phyloP scores from a whole-genome alignment of 768 basidiomycete genomes.

The Kwoniella botswanensis region DNA sequence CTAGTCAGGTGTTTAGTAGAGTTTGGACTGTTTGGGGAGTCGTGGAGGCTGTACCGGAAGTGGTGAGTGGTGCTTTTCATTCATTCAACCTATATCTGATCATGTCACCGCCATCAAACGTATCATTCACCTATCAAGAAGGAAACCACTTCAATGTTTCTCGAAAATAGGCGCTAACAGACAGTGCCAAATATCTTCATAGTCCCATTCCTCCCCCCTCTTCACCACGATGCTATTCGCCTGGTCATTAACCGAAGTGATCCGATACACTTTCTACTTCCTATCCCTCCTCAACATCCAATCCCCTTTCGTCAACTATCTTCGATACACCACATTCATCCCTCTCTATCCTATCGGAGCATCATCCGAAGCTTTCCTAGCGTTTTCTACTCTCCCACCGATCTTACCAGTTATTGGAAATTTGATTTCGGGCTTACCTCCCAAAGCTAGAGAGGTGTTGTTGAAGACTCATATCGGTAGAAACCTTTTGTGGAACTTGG shows the following conservation, averaged over 20 bases:
- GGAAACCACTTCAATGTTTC: too few relatives aligned
- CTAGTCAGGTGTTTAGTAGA: constrained; percentile 78
- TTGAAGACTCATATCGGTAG: constrained; percentile 60
- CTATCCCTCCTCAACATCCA: constrained; percentile 67
- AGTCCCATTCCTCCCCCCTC: constrained; percentile 71
- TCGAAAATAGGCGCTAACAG: neutral
- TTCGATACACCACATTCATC: constrained; percentile 90
- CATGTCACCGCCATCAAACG: neutral
- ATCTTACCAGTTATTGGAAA: constrained; percentile 21
- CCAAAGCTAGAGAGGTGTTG: constrained; percentile 43
- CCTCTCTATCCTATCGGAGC: constrained; percentile 93
- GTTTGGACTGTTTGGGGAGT: constrained; percentile 87
- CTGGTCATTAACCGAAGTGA: constrained; percentile 89
- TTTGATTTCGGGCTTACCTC: constrained; percentile 39
- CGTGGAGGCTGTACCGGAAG: constrained; percentile 68
- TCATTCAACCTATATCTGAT: neutral
- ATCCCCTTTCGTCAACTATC: constrained; percentile 56
- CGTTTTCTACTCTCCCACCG: constrained; percentile 75
- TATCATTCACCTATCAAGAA: too few relatives aligned
- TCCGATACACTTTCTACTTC: constrained; percentile 89
- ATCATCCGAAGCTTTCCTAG: constrained; percentile 83
- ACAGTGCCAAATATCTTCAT: neutral
- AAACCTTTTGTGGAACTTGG: constrained; percentile 53
- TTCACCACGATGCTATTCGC: constrained; percentile 91
- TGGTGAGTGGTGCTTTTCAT: constrained; percentile 57